A percentile compares a stretch with the other conserved stretches of the same genome.
These are phyloP conservation scores for Chloromonas sp. DNA, from an alignment of 163 green algal genomes.

Conservation along the genomic window DNA sequence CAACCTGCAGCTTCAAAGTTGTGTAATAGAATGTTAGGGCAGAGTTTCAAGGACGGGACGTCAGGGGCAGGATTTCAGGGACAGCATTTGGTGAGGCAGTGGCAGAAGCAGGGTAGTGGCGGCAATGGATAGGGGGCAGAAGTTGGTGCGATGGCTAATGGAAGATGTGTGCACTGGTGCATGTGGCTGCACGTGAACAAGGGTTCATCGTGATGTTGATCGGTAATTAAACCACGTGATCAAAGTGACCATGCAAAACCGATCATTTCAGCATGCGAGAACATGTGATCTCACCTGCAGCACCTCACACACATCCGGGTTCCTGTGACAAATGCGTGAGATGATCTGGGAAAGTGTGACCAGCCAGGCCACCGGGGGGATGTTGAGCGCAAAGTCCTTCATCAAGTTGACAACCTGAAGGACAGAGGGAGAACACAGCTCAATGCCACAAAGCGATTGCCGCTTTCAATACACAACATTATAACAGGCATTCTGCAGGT, in stretches of 20 bases:
- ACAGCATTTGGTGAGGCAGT: background rate
- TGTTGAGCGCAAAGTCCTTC: constrained; percentile 23
- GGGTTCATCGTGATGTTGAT: no score
- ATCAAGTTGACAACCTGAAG: constrained; percentile 37
- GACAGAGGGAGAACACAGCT: no score
- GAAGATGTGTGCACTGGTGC: background rate
- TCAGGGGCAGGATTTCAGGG: background rate
- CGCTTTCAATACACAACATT: no score
- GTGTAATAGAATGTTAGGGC: background rate
- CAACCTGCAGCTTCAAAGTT: background rate
- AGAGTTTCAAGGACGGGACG: background rate
- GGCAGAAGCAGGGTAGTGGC: no score
- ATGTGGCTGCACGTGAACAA: no score
- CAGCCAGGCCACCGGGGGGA: constrained; percentile 68
- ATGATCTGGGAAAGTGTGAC: constrained; percentile 88
- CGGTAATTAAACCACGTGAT: no score
- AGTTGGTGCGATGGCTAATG: background rate
- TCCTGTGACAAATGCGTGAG: constrained; percentile 79
- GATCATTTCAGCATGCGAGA: background rate
- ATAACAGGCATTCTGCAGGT: no score
- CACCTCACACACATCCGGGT: constrained; percentile 30
- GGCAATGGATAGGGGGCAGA: background rate
- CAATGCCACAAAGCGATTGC: no score
- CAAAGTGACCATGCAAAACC: no score
- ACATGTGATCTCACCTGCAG: constrained; percentile 1